These are phyloP conservation scores for Euptelea pleiosperma DNA, from an alignment of 164 flowering plant genomes.

Conservation along the genomic window DNA sequence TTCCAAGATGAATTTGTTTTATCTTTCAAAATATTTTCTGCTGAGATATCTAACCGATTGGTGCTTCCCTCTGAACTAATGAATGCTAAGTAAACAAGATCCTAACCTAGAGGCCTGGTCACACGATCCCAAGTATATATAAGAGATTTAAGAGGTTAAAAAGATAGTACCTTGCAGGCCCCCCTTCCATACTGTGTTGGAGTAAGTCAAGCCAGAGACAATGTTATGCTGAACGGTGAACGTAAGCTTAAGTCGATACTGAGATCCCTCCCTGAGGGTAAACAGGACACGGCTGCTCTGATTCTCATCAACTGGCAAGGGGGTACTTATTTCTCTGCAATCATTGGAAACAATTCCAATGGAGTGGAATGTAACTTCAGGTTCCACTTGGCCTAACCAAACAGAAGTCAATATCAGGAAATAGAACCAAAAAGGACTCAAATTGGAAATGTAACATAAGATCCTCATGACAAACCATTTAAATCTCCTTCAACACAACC, in stretches of 20 bases:
- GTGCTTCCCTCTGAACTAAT: no score
- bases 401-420: neutral
- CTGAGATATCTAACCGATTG: no score
- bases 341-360: conserved; percentile 56
- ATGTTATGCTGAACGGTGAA: conserved; percentile 69
- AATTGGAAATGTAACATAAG: neutral
- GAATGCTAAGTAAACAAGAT: no score
- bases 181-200: conserved; percentile 74
- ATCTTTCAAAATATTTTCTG: no score
- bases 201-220: conserved; percentile 66
- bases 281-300: conserved; percentile 35
- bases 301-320: conserved; percentile 42
- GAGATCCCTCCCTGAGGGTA: conserved; percentile 62
- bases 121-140: no score
- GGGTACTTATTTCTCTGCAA: conserved; percentile 42
- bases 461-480: conserved; percentile 33
- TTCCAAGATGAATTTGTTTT: no score
- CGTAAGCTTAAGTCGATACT: conserved; percentile 53
- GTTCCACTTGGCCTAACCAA: conserved; percentile 56
- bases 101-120: no score
- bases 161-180: conserved; percentile 51
- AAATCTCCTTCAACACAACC: conserved; percentile 62
- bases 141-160: neutral
- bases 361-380: conserved; percentile 70
- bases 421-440: neutral